phyloP scores from a whole-genome alignment of 805 yeast genomes.

The Zygosaccharomyces rouxii region DNA sequence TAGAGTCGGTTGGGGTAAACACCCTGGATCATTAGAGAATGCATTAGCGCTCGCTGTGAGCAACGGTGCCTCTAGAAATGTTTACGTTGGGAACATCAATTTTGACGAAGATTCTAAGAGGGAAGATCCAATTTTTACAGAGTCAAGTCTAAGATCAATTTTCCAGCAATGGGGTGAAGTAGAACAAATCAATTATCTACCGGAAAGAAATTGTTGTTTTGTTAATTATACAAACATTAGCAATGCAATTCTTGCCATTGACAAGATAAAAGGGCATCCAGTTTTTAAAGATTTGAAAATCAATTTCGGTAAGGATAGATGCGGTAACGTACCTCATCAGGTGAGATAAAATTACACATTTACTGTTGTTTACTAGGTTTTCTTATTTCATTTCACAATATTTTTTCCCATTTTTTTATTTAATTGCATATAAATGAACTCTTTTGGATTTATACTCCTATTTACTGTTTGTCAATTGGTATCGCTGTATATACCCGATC shows the following conservation, averaged over 20 bases:
- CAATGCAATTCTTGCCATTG: constrained; percentile 87
- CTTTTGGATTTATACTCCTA: not conserved
- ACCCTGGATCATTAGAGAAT: constrained; percentile 85
- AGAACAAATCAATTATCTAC: constrained; percentile 86
- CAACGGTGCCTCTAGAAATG: constrained; percentile 90
- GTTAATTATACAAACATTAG: constrained; percentile 88
- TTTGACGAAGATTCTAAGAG: constrained; percentile 26
- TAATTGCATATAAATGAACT: not conserved
- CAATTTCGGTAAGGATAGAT: constrained; percentile 90
- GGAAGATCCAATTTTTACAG: constrained; percentile 40
- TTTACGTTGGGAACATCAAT: constrained; percentile 75
- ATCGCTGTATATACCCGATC: not conserved
- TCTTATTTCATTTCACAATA: not conserved
- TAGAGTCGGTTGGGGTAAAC: constrained; percentile 97
- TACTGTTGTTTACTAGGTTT: too few relatives aligned
- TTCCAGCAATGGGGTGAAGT: constrained; percentile 86
- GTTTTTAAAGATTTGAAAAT: constrained; percentile 71
- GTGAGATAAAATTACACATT: constrained; percentile 12
- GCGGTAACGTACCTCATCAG: constrained; percentile 90
- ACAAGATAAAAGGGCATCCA: constrained; percentile 74
- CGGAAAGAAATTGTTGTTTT: constrained; percentile 83
- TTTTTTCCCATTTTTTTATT: not conserved
- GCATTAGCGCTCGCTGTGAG: constrained; percentile 86
- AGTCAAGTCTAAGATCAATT: constrained; percentile 60
- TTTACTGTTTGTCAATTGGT: not conserved